Evolutionary conservation across 495 filamentous ascomycete genomes (phyloP), one percentile per base, ranked within the genome.

Genomic region (Astrocystis sublimbata): DNA sequence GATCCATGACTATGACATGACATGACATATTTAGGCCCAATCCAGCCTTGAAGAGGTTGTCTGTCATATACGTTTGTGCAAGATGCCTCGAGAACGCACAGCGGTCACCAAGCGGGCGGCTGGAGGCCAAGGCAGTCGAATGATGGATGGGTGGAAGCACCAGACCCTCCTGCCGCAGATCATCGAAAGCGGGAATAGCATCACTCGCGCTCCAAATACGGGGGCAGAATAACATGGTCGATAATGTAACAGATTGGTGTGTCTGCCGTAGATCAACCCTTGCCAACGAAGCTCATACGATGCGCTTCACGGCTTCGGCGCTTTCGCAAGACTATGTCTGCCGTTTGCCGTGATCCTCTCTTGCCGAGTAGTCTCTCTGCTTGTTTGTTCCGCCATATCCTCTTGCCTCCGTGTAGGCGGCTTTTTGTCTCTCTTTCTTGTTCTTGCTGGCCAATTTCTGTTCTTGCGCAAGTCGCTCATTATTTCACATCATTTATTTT

Each of bases 391-490:
- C 36, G 56, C 43, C 57, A 50, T 38, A 15, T 45, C 10, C n/a
- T 45, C 45, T 45, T 57, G 54, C 40, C 54, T 57, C 54, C 17
- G 26, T 8, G 38, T 15, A 45, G 54, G 61, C 63, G 52, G 13
- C 45, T 30, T 56, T 46, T 55, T 15, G 21, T 31, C 38, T 41
- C 33, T 33, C 46, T 66, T 23, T 58, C 50, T 26, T 65, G 59
- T 52, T 56, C 58, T 56, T 50, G 58, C 60, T 67, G 55, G 61
- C n/a, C 41, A 33, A 61, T 43, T 51, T 23, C 43, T 52, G 38
- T 45, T 19, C 23, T 42, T 59, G 63, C 52, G 42, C 35, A 47
- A 52, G 61, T 60, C 66, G 52, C 50, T 69, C 60, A 23, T 60
- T 66, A 24, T 30, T 15, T n/a, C 28, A 28, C 1, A 5, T 23